phyloP scores from a whole-genome alignment of 1,139 yeast genomes.

The Blastobotrys serpentis region DNA sequence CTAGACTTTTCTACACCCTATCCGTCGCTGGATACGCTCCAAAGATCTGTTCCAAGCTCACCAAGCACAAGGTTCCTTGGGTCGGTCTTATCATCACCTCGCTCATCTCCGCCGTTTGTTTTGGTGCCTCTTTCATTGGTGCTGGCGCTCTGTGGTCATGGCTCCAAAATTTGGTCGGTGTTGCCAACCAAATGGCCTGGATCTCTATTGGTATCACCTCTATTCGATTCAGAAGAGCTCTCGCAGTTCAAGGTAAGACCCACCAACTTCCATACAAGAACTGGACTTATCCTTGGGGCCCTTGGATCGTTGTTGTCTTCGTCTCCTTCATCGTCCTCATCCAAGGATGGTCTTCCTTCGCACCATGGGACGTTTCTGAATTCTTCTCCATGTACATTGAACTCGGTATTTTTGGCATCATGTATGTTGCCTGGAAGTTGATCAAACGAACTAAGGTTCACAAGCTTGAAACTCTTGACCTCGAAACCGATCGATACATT shows the following conservation, averaged over 20 bases:
- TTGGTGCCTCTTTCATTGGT: conserved; percentile 53
- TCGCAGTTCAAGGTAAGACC: conserved; percentile 39
- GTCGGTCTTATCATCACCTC: conserved; percentile 43
- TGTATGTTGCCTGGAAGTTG: conserved; percentile 51
- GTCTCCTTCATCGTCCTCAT: conserved; percentile 52
- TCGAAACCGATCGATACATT: conserved; percentile 57
- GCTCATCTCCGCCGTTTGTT: conserved; percentile 58
- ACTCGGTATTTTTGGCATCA: conserved; percentile 48
- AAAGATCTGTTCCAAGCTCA: conserved; percentile 44
- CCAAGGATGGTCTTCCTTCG: conserved; percentile 63
- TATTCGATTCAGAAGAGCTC: conserved; percentile 49
- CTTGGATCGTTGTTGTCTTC: conserved; percentile 52
- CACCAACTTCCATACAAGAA: conserved; percentile 42
- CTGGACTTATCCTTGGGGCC: conserved; percentile 63
- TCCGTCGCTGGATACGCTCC: conserved; percentile 54
- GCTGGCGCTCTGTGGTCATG: conserved; percentile 58
- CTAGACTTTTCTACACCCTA: conserved; percentile 48
- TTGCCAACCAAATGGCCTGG: conserved; percentile 56
- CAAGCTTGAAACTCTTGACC: conserved; percentile 56
- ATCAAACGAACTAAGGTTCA: conserved; percentile 50
- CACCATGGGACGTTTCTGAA: conserved; percentile 54
- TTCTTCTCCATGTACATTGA: conserved; percentile 53
- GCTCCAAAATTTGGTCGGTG: conserved; percentile 66
- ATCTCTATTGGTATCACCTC: conserved; percentile 51
- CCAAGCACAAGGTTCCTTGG: conserved; percentile 51